Evolutionary conservation across 2,329 filamentous ascomycete genomes (phyloP), one percentile per base, ranked within the genome.

Genomic region (Aplosporella prunicola): DNA sequence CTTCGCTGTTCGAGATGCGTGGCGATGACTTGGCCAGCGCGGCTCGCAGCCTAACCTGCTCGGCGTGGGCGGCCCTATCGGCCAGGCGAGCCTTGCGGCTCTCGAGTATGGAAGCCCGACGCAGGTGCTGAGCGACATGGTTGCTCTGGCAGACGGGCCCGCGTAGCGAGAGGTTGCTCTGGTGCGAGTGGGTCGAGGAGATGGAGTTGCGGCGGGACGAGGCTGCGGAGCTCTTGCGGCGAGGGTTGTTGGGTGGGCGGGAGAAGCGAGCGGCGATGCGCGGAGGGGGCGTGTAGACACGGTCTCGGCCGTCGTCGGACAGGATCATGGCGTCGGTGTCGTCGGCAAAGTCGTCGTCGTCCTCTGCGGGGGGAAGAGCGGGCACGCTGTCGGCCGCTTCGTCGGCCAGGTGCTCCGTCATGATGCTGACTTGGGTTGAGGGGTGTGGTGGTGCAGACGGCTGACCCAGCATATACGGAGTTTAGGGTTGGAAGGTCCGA

Each of bases 161-260:
- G 43, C 66, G 60, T 50, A 69, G 56, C 43, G 62, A 74, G 43
- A 71, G 72, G 46, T 73, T 75, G 3, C 80, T 83, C 35, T 75
- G 78, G 44, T 77, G 76, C 11, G 80, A 84, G 42, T 84, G 81
- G 16, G 71, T 76, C 2, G 82, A 88, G 4, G 82, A 86, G 20
- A 87, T 74, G 40, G 82, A 87, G 61, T 86, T 87, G 44, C 82
- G 78, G 46, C 82, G 79, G 20, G 82, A 87, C 2, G 82, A 87
- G 14, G 27, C 16, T 16, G 82, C 76, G 10, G 82, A 81, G 16
- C 82, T 87, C 40, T 80, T 79, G 57, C 80, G 83, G 49, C 80
- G 78, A 47, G 80, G 77, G 45, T 69, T 72, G 47, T 76, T 76
- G 4, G 72, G 74, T 43, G 78, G 53, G 46, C 65, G 73, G 60